A percentile compares a stretch with the other conserved stretches of the same genome.
Conservation (phyloP, 148 eudicot species). For the Gaultheria prostrata region DNA sequence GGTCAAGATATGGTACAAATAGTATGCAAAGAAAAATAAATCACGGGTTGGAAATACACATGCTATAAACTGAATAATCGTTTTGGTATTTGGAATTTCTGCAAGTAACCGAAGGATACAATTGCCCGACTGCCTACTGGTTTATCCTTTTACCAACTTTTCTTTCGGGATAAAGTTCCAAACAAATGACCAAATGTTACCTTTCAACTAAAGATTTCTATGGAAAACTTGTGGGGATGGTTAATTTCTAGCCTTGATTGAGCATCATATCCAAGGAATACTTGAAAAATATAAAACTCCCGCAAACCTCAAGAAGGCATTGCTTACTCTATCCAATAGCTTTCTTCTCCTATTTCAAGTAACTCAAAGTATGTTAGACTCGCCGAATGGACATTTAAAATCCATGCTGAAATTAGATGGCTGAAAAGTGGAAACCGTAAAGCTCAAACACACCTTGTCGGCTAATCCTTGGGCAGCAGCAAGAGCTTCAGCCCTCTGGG, state of each 20-base stretch:
- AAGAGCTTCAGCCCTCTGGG: conserved; percentile 81
- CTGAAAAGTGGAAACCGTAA: conserved; percentile 1
- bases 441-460: conserved; percentile 47
- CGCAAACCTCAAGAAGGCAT: background rate
- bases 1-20: too few species aligned
- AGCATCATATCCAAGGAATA: background rate
- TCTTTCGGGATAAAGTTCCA: too few species aligned
- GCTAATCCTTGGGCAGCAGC: conserved; percentile 73
- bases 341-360: conserved; percentile 5
- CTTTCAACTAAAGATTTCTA: background rate
- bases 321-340: background rate
- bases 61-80: background rate
- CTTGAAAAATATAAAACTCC: background rate
- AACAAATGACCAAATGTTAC: too few species aligned
- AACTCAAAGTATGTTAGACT: background rate
- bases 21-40: background rate
- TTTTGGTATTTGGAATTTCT: background rate
- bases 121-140: too few species aligned
- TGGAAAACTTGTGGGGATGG: background rate
- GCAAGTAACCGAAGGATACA: background rate
- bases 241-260: background rate
- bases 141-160: background rate
- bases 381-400: background rate
- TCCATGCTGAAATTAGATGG: background rate
- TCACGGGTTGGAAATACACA: background rate